These are phyloP conservation scores for Cladosporium halotolerans DNA, from an alignment of 2,329 filamentous ascomycete species.

Conservation along the genomic window DNA sequence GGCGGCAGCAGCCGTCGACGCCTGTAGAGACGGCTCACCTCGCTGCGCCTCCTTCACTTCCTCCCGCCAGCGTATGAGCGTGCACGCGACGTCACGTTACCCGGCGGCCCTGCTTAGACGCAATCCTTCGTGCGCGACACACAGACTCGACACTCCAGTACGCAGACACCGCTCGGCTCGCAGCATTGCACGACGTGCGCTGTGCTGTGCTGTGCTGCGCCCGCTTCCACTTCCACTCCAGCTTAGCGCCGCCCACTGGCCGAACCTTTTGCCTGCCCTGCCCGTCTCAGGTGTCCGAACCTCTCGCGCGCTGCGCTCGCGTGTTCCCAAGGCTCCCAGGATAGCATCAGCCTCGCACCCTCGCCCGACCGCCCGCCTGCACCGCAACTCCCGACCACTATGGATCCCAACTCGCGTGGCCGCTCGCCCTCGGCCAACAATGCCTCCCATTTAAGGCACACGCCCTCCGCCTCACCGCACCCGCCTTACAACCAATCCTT, in stretches of 20 bases:
- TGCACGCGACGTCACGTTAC: background rate
- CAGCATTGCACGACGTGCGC: background rate
- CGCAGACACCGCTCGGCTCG: background rate
- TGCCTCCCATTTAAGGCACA: conserved; percentile 24
- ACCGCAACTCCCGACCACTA: conserved; percentile 2
- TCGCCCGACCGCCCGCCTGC: background rate
- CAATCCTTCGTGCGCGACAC: background rate
- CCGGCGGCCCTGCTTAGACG: background rate
- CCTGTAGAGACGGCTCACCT: background rate
- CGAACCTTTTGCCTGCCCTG: background rate
- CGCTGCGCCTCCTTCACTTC: background rate
- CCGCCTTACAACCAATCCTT: conserved; percentile 20
- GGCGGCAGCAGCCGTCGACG: no score
- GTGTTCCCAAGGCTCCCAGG: conserved; percentile 5
- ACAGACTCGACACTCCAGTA: background rate
- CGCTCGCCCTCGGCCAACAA: conserved; percentile 24
- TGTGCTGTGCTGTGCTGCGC: background rate
- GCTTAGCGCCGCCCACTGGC: background rate
- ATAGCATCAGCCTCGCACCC: conserved; percentile 10
- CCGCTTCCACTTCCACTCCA: background rate
- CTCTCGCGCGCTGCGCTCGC: conserved; percentile 7
- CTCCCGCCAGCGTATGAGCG: background rate
- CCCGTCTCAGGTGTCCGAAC: background rate
- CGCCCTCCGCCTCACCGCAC: conserved; percentile 25
- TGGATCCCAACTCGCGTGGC: conserved; percentile 16